A percentile compares a stretch with the other conserved stretches of the same genome.
phyloP scores from a whole-genome alignment of 495 filamentous ascomycete genomes.

The Jackrogersella minutella region DNA sequence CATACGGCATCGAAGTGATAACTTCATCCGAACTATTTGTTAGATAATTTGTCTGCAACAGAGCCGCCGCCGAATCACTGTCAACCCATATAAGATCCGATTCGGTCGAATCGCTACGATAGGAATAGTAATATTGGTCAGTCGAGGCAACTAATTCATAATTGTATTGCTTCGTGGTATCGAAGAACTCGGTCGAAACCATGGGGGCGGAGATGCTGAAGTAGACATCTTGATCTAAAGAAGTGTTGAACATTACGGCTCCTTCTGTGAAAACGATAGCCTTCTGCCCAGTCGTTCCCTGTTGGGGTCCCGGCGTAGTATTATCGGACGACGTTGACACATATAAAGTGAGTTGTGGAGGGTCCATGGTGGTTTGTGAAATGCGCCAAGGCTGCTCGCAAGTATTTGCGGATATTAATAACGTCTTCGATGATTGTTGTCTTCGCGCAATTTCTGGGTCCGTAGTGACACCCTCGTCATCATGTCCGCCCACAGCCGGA shows the following conservation, averaged over 20 bases:
- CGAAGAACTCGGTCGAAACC: constrained; percentile 58
- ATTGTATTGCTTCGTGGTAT: constrained; percentile 64
- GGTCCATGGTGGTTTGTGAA: constrained; percentile 47
- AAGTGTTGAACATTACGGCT: constrained; percentile 64
- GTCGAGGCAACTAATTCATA: constrained; percentile 86
- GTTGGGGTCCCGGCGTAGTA: constrained; percentile 69
- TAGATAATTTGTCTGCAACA: constrained; percentile 79
- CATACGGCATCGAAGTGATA: constrained; percentile 66
- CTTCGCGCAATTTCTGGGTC: constrained; percentile 37
- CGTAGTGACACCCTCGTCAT: not conserved
- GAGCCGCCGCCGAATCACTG: constrained; percentile 76
- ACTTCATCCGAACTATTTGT: constrained; percentile 51
- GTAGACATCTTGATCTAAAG: constrained; percentile 69
- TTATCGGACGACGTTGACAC: constrained; percentile 73
- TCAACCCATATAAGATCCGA: constrained; percentile 75
- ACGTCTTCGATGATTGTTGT: constrained; percentile 50
- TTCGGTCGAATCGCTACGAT: constrained; percentile 49
- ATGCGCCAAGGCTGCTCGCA: constrained; percentile 74
- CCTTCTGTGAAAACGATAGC: constrained; percentile 60
- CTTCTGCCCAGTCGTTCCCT: constrained; percentile 55
- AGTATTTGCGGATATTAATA: constrained; percentile 83
- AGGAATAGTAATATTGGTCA: constrained; percentile 73
- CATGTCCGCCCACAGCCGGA: constrained; percentile 9
- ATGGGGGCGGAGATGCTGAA: constrained; percentile 76
- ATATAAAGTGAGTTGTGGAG: constrained; percentile 80